Conservation (phyloP, 768 basidiomycete species). For the Kwoniella mangroviensis region DNA sequence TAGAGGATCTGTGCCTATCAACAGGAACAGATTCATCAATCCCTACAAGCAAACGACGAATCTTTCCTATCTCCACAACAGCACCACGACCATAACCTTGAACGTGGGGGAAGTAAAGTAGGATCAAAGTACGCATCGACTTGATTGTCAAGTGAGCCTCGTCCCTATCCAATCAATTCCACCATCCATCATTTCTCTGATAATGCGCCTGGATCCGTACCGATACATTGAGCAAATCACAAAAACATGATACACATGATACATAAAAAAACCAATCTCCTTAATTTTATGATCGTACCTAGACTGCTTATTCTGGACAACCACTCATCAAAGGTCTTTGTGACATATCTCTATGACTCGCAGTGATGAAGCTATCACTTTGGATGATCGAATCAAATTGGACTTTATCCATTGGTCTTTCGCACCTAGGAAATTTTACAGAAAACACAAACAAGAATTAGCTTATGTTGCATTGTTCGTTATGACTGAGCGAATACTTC, state of each 20-base stretch:
- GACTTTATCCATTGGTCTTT: slow-evolving; percentile 49
- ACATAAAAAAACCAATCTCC: neutral
- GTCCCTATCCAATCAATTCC: neutral
- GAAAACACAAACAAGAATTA: neutral
- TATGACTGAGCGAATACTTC: neutral
- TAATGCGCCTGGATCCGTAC: neutral
- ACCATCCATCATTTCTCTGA: too few species aligned
- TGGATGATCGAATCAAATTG: slow-evolving; percentile 32
- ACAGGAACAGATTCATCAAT: neutral
- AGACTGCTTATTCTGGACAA: neutral
- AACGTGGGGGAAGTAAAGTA: neutral
- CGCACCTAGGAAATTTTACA: slow-evolving; percentile 24
- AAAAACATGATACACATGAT: neutral
- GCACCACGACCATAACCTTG: neutral
- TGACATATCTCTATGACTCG: slow-evolving; percentile 28
- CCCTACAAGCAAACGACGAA: too few species aligned
- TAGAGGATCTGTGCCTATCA: neutral
- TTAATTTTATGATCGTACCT: too few species aligned
- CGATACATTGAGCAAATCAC: neutral
- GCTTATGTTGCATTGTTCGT: neutral
- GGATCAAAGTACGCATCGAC: neutral
- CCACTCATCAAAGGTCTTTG: slow-evolving; percentile 31
- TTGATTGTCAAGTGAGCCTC: neutral
- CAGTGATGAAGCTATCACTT: slow-evolving; percentile 22
- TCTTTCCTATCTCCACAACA: too few species aligned